Percentiles rank a stretch among this genome's conserved stretches.
phyloP scores from a whole-genome alignment of 495 filamentous ascomycete species.

The Hamigera avellanea region DNA sequence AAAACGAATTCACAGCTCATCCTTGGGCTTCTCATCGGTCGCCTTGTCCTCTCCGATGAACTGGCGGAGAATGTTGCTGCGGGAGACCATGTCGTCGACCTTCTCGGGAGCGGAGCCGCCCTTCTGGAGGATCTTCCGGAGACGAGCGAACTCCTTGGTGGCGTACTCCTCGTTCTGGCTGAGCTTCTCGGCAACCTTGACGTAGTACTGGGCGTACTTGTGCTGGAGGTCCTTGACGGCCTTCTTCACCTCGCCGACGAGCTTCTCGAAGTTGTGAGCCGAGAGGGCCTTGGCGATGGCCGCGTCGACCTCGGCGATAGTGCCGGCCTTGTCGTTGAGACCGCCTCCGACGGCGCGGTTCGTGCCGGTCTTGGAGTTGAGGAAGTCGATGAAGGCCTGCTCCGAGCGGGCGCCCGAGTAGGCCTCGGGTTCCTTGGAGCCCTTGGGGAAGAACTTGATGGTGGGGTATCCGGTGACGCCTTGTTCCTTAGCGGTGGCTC shows the following conservation, averaged over 20 bases:
- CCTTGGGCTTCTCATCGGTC: conserved; percentile 34
- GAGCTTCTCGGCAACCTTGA: conserved; percentile 81
- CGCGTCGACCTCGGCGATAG: conserved; percentile 62
- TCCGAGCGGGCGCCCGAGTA: conserved; percentile 76
- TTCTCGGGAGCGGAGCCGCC: conserved; percentile 77
- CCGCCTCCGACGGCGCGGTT: conserved; percentile 75
- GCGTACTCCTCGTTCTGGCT: conserved; percentile 63
- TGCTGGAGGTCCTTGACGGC: conserved; percentile 55
- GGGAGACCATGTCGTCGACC: conserved; percentile 74
- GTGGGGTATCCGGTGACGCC: conserved; percentile 83
- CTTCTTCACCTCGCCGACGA: conserved; percentile 56
- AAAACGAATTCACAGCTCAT: conserved; percentile 58
- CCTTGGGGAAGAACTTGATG: conserved; percentile 95
- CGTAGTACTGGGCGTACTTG: conserved; percentile 88
- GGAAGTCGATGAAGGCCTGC: conserved; percentile 62
- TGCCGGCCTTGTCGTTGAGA: conserved; percentile 70
- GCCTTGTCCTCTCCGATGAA: conserved; percentile 44
- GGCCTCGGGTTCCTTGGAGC: conserved; percentile 56
- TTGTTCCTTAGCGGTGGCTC: conserved; percentile 63
- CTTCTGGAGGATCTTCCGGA: conserved; percentile 74
- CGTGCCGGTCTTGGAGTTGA: conserved; percentile 85
- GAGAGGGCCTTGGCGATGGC: conserved; percentile 57
- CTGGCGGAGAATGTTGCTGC: conserved; percentile 77
- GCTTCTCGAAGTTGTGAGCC: conserved; percentile 38
- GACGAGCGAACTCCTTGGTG: conserved; percentile 71